A percentile compares a stretch with the other conserved stretches of the same genome.
These are phyloP conservation scores for Aspergillus steynii DNA, from an alignment of 495 filamentous ascomycete genomes.

Conservation along the genomic window DNA sequence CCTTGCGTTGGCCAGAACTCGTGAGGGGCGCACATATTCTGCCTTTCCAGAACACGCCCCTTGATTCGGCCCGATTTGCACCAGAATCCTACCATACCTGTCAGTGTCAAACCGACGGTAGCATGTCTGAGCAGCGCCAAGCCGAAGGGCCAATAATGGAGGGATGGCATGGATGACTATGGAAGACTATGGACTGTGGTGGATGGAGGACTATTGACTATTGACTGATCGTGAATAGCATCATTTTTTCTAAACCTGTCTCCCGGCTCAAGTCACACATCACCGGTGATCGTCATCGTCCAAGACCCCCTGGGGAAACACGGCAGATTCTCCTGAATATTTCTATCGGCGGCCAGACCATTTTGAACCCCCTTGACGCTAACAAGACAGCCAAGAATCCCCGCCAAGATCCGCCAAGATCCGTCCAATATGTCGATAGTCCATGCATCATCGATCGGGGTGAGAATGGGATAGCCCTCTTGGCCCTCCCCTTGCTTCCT, in stretches of 20 bases:
- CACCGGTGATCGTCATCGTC: constrained; percentile 20
- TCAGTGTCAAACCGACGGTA: constrained; percentile 1
- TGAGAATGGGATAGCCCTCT: constrained; percentile 3
- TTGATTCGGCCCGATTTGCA: constrained; percentile 6
- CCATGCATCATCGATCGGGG: constrained; percentile 11
- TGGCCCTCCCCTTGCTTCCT: constrained; percentile 13
- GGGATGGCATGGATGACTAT: neutral
- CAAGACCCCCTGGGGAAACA: constrained; percentile 14
- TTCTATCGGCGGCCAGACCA: neutral
- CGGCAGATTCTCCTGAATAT: constrained; percentile 13
- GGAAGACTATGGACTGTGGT: too few species aligned
- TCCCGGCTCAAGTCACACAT: neutral
- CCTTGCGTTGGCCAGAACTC: constrained; percentile 1
- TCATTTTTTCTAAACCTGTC: too few species aligned
- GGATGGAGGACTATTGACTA: too few species aligned
- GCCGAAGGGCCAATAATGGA: neutral
- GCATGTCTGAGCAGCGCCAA: neutral
- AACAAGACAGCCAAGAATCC: constrained; percentile 21
- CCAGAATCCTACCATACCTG: constrained; percentile 3
- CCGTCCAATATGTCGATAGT: constrained; percentile 8
- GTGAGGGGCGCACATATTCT: neutral
- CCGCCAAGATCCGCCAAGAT: constrained; percentile 24
- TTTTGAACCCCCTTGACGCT: constrained; percentile 2
- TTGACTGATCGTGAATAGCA: constrained; percentile 2
- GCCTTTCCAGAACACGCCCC: constrained; percentile 8